phyloP scores from a whole-genome alignment of 306 rosid species.

The Corylus americana region DNA sequence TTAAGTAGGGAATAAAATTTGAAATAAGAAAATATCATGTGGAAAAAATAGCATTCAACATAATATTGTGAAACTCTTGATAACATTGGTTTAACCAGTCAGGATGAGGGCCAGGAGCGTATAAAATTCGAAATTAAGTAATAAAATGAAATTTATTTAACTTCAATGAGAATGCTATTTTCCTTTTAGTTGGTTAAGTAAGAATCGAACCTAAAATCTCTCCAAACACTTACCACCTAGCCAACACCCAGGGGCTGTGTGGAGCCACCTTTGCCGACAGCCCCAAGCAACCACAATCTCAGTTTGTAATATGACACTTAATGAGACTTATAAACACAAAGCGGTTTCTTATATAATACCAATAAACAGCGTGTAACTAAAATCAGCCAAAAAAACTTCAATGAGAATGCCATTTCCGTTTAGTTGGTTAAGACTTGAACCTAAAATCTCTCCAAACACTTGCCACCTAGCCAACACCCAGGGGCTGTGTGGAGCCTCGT shows the following conservation, averaged over 20 bases:
- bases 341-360: background rate
- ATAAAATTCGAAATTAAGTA: background rate
- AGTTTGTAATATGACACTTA: background rate
- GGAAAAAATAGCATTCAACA: background rate
- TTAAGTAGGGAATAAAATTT: too few relatives aligned
- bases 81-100: background rate
- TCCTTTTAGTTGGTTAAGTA: background rate
- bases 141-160: background rate
- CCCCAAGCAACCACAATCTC: background rate
- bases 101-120: background rate
- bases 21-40: too few relatives aligned
- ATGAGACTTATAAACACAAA: background rate
- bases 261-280: background rate
- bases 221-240: background rate
- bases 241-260: background rate
- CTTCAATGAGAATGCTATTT: background rate
- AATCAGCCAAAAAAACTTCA: background rate
- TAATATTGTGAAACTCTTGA: background rate
- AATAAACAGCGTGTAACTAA: background rate
- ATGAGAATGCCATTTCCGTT: too few relatives aligned
- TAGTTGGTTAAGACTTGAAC: too few relatives aligned
- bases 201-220: background rate
- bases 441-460: background rate
- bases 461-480: background rate
- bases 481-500: background rate